These are phyloP conservation scores for Rhynchosporium secalis DNA, from an alignment of 2,329 filamentous ascomycete genomes.

Conservation along the genomic window DNA sequence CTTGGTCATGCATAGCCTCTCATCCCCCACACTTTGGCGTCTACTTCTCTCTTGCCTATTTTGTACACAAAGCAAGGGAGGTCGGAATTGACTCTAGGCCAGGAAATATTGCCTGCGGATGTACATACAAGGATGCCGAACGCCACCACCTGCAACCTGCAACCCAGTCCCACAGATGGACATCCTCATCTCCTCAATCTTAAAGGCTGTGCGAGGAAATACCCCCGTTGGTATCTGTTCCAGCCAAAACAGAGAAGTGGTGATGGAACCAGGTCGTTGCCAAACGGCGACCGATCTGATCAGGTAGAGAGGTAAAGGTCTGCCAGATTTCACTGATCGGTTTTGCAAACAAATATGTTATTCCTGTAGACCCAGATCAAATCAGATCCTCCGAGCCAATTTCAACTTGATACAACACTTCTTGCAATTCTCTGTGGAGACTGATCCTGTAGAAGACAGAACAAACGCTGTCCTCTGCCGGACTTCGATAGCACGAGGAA, in stretches of 20 bases:
- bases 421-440: too few species aligned
- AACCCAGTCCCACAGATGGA: not conserved
- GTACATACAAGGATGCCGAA: slow-evolving; percentile 1
- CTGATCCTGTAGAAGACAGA: too few species aligned
- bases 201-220: not conserved
- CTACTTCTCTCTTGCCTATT: not conserved
- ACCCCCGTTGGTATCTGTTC: not conserved
- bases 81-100: not conserved
- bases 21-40: slow-evolving; percentile 5
- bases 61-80: not conserved
- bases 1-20: slow-evolving; percentile 4
- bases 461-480: too few species aligned
- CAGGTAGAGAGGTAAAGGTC: too few species aligned
- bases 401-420: too few species aligned
- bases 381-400: too few species aligned
- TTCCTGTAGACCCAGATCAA: too few species aligned
- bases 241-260: not conserved
- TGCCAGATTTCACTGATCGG: too few species aligned
- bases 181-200: not conserved
- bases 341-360: too few species aligned
- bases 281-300: not conserved
- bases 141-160: not conserved
- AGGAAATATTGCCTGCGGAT: slow-evolving; percentile 1
- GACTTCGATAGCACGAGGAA: too few species aligned
- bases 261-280: not conserved